Conservation (phyloP, 1,284 basidiomycete species). For the Porogramme epimiltina region DNA sequence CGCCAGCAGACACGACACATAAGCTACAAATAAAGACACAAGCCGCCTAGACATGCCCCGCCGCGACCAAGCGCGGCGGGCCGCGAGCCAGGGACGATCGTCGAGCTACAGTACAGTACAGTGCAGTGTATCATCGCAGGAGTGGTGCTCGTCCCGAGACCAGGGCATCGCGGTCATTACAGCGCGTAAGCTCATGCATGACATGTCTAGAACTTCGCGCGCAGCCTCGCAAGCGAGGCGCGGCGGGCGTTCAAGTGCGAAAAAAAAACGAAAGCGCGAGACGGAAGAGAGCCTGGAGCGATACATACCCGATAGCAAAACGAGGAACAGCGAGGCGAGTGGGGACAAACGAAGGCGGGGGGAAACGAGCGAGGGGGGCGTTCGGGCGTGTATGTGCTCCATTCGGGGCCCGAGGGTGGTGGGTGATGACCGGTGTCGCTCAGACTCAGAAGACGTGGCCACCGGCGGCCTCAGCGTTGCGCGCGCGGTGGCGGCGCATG, state of each 20-base stretch:
- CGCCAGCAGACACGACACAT: slow-evolving; percentile 1
- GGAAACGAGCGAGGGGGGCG: not conserved
- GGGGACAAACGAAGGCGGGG: slow-evolving; percentile 5
- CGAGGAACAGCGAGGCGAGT: slow-evolving; percentile 6
- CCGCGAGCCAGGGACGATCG: slow-evolving; percentile 16
- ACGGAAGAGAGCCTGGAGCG: not conserved
- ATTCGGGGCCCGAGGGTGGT: not conserved
- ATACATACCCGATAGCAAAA: not conserved
- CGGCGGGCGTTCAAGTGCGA: not conserved
- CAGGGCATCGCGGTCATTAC: slow-evolving; percentile 19
- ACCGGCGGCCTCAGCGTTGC: slow-evolving; percentile 14
- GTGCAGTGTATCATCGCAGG: not conserved
- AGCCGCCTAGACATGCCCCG: slow-evolving; percentile 15
- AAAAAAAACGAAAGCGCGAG: slow-evolving; percentile 5
- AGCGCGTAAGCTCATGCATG: not conserved
- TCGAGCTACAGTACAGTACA: slow-evolving; percentile 4
- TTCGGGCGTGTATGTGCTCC: not conserved
- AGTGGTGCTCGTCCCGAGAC: slow-evolving; percentile 9
- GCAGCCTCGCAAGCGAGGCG: slow-evolving; percentile 15
- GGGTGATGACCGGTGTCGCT: not conserved
- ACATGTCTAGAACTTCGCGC: slow-evolving; percentile 19
- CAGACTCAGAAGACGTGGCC: slow-evolving; percentile 13
- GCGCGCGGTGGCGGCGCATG: slow-evolving; percentile 22
- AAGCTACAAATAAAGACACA: slow-evolving; percentile 18
- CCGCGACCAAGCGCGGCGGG: slow-evolving; percentile 5